Conservation (phyloP, 257 asterid species). For the Euphrasia confusa region DNA sequence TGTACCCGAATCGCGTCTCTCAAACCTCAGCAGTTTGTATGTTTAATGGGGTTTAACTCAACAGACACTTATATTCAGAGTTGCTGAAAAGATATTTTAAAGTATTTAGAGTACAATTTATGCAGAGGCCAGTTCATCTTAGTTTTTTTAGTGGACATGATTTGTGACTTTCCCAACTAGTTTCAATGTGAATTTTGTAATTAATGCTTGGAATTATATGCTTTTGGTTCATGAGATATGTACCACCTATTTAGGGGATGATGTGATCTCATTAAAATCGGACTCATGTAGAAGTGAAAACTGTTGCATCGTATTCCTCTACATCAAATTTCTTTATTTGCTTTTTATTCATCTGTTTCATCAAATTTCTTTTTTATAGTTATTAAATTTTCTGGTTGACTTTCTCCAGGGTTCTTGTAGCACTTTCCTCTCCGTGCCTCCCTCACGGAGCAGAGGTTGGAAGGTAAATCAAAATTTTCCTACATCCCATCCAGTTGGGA, state of each 20-base stretch:
- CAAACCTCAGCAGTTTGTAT: too few relatives aligned
- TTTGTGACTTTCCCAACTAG: too few relatives aligned
- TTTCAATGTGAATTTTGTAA: too few relatives aligned
- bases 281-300: background rate
- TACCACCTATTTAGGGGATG: too few relatives aligned
- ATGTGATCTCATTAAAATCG: too few relatives aligned
- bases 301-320: constrained; percentile 1
- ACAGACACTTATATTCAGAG: too few relatives aligned
- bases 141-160: too few relatives aligned
- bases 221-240: background rate
- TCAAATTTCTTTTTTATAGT: background rate
- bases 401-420: constrained; percentile 41
- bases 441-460: background rate
- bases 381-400: constrained; percentile 5
- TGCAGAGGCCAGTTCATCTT: too few relatives aligned
- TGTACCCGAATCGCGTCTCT: too few relatives aligned
- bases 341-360: constrained; percentile 12
- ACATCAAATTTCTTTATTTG: background rate
- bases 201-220: background rate
- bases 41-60: too few relatives aligned
- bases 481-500: background rate
- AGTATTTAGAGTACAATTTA: too few relatives aligned
- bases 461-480: background rate
- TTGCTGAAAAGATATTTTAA: too few relatives aligned
- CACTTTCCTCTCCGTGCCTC: constrained; percentile 24